Evolutionary conservation across 139 green algal genomes (phyloP).

Genomic region (Micromonas commoda): DNA sequence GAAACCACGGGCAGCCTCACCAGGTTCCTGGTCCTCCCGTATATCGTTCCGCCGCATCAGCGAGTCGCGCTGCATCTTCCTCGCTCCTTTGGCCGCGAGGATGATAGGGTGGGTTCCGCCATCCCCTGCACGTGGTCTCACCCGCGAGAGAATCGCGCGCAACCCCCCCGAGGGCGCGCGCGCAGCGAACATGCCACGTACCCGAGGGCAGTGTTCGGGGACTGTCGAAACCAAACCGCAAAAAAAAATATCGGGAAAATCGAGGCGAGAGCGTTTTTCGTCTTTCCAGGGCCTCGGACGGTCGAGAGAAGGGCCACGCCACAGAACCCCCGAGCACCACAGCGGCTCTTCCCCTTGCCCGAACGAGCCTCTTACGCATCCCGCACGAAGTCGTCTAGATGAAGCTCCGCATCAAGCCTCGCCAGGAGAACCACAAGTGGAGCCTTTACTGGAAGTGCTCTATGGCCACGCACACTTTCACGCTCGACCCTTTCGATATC

Average conservation of each 20-base stretch:
- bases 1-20: background rate
- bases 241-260: too few relatives aligned
- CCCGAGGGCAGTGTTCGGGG: background rate
- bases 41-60: background rate
- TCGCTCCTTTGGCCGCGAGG: background rate
- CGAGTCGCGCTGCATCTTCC: background rate
- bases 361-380: background rate
- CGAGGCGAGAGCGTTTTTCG: too few relatives aligned
- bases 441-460: slow-evolving; percentile 78
- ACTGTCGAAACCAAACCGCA: background rate
- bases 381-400: slow-evolving; percentile 17
- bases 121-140: background rate
- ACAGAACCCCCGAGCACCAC: background rate
- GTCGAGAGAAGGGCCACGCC: background rate
- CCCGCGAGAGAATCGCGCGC: background rate
- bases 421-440: slow-evolving; percentile 70
- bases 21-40: background rate
- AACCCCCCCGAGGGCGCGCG: background rate
- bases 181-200: background rate
- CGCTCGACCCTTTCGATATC: slow-evolving; percentile 29
- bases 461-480: slow-evolving; percentile 50
- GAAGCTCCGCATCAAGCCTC: slow-evolving; percentile 52
- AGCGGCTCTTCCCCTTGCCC: too few relatives aligned
- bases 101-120: background rate
- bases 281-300: background rate